Evolutionary conservation across 169 alveolate genomes (phyloP), one percentile per base, ranked within the genome.

Genomic region (Eimeria tenella): DNA sequence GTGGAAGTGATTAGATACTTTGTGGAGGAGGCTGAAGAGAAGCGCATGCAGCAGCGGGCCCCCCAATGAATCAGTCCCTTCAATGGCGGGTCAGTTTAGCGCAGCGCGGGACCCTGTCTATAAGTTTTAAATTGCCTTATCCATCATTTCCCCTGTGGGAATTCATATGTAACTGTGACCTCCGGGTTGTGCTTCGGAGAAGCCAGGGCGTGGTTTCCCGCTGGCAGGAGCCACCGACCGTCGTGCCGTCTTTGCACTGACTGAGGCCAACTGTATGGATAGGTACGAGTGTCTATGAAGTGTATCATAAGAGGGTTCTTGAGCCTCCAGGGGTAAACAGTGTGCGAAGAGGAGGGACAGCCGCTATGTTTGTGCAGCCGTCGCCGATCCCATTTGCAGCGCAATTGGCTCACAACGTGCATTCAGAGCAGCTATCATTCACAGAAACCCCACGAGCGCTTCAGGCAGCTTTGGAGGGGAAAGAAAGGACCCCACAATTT

Each of bases 1-100:
- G 42, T 31, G 42, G 42, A 31, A 0, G 42, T 31, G 4, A 31
- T 31, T 2, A 31, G 42, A 31, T 31, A 31, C 42, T 31, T 31
- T 31, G 42, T 31, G 42, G 42, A 31, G 42, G 42, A 31, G 42
- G 42, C 42, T 31, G 42, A 31, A 31, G 42, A 31, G 42, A 31
- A 49, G 65, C 86, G 86, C 86, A 75, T 75, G 86, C 86, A 75
- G 65, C 50, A 75, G 65, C 86, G 86, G 86, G 86, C 65, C 86
- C 86, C 86, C 4, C 42, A 31, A 31, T 31, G 42, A 31, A 31
- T 31, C 42, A 31, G 42, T 31, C 42, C 42, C 42, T 31, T 31
- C 42, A 31, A 31, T 31, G 42, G 42, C 42, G 42, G 42, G 42
- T 31, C 42, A 31, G 42, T 31, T 31, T 31, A 31, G 42, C 4